phyloP scores from a whole-genome alignment of 257 asterid genomes.

The Fraxinus anomala region DNA sequence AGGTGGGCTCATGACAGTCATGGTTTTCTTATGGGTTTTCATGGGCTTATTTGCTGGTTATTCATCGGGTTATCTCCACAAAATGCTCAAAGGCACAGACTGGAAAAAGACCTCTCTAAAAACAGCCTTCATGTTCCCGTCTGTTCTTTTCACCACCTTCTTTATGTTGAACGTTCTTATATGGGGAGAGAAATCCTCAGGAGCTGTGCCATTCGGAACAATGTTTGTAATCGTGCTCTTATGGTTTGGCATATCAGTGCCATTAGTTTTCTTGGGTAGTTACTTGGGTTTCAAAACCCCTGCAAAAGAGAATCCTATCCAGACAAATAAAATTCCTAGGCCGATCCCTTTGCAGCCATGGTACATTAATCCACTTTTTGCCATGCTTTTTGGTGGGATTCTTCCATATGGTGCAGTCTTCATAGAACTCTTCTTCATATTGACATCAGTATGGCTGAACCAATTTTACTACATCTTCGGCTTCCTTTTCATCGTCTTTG shows the following conservation, averaged over 20 bases:
- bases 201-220: conserved; percentile 55
- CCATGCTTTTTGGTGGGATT: conserved; percentile 48
- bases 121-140: conserved; percentile 53
- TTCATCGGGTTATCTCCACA: conserved; percentile 42
- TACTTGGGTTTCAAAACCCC: conserved; percentile 40
- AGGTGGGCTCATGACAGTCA: conserved; percentile 53
- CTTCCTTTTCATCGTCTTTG: conserved; percentile 47
- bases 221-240: conserved; percentile 49
- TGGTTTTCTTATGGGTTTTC: conserved; percentile 57
- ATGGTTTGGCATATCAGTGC: conserved; percentile 59
- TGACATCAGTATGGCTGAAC: conserved; percentile 59
- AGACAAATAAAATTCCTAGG: conserved; percentile 52
- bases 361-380: conserved; percentile 48
- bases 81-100: conserved; percentile 42
- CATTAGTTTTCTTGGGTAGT: conserved; percentile 52
- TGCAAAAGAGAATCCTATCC: conserved; percentile 33
- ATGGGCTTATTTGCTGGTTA: conserved; percentile 56
- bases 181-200: conserved; percentile 60
- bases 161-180: conserved; percentile 46
- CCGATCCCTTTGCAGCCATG: conserved; percentile 56
- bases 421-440: conserved; percentile 53
- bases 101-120: conserved; percentile 47
- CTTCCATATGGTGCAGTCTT: conserved; percentile 61
- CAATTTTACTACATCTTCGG: conserved; percentile 63
- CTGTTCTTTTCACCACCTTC: conserved; percentile 37